Evolutionary conservation across 208 protist genomes (phyloP).

Genomic region (Angomonas deanei): DNA sequence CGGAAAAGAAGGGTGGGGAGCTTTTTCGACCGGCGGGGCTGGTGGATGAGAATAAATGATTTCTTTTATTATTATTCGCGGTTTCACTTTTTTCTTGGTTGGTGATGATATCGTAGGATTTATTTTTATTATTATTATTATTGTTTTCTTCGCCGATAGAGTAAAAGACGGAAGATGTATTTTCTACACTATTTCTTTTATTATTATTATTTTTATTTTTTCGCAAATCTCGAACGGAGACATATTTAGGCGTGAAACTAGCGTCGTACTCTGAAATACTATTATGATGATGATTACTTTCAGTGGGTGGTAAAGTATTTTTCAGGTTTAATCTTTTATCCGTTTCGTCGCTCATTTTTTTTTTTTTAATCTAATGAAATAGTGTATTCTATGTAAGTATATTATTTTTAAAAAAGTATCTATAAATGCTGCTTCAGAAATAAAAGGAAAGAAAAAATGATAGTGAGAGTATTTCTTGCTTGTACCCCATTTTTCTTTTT

Average conservation of each 20-base stretch:
- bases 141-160: background rate
- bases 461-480: background rate
- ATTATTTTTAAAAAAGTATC: slow-evolving; percentile 3
- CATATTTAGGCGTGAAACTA: background rate
- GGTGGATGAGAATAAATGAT: background rate
- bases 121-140: background rate
- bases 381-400: background rate
- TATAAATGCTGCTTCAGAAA: too few relatives aligned
- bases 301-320: background rate
- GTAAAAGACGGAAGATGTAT: background rate
- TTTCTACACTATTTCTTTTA: background rate
- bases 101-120: background rate
- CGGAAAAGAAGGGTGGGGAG: background rate
- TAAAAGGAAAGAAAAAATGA: slow-evolving; percentile 6
- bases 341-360: too few relatives aligned
- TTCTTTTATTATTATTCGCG: too few relatives aligned
- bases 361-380: too few relatives aligned
- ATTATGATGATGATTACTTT: background rate
- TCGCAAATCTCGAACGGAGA: background rate
- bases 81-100: too few relatives aligned
- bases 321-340: background rate
- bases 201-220: background rate
- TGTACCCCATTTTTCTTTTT: background rate
- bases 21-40: background rate
- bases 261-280: background rate